Evolutionary conservation across 768 basidiomycete genomes (phyloP).

Genomic region (Tremella fuciformis): DNA sequence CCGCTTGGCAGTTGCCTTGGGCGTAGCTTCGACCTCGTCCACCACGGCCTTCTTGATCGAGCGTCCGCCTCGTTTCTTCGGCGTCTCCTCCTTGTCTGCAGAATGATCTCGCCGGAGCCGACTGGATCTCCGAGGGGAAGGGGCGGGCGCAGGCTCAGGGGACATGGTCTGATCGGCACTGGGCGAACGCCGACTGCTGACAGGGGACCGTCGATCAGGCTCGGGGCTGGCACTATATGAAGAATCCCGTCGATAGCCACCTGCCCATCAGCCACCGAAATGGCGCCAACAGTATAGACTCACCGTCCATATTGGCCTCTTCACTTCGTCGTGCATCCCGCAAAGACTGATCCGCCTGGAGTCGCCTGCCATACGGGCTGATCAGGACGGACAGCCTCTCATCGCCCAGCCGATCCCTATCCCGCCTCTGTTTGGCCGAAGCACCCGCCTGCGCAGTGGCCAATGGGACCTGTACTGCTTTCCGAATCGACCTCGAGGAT

Average conservation of each 20-base stretch:
- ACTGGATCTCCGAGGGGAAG: constrained; percentile 40
- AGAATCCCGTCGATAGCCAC: background rate
- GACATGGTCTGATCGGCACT: constrained; percentile 2
- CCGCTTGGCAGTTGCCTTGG: constrained; percentile 20
- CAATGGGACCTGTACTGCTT: constrained; percentile 42
- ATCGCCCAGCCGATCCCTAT: constrained; percentile 33
- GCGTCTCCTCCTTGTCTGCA: constrained; percentile 24
- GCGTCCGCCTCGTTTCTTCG: constrained; percentile 14
- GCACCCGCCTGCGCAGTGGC: constrained; percentile 44
- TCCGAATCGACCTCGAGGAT: constrained; percentile 36
- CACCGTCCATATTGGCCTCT: constrained; percentile 12
- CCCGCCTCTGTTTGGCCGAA: constrained; percentile 26
- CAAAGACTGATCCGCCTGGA: constrained; percentile 28
- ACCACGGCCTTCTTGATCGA: constrained; percentile 24
- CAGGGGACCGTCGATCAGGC: background rate
- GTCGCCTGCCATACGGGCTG: constrained; percentile 44
- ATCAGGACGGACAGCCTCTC: constrained; percentile 44
- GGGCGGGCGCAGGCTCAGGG: constrained; percentile 21
- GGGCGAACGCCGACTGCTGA: constrained; percentile 6
- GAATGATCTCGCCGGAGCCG: constrained; percentile 26
- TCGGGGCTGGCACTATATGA: constrained; percentile 12
- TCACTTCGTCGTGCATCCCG: constrained; percentile 20
- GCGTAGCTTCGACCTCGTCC: constrained; percentile 10
- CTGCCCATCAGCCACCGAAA: background rate
- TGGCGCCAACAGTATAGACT: background rate